Conservation (phyloP, 176 grass and related monocot species). For the Oryza punctata region DNA sequence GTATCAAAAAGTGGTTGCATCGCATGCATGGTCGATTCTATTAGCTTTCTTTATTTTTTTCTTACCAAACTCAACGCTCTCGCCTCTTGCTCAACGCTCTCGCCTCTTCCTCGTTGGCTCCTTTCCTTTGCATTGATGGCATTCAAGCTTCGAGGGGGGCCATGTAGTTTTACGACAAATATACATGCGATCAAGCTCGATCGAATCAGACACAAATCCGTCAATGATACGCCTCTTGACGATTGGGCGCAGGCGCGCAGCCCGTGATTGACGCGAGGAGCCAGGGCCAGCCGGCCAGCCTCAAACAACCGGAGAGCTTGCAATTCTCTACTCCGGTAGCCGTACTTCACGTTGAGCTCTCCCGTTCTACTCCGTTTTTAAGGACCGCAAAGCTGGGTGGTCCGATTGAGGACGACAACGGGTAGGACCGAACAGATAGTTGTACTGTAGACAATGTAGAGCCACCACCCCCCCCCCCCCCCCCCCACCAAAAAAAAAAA, state of each 20-base stretch:
- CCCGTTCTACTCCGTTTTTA: not conserved
- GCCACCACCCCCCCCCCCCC: too few relatives aligned
- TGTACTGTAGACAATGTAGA: too few relatives aligned
- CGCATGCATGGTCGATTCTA: not conserved
- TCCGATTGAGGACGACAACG: not conserved
- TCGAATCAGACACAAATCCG: not conserved
- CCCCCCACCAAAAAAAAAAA: too few relatives aligned
- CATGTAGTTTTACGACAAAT: not conserved
- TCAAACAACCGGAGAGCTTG: not conserved
- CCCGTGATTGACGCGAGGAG: not conserved
- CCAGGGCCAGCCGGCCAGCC: not conserved
- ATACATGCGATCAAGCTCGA: not conserved
- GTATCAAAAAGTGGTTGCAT: conserved; percentile 16
- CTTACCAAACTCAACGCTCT: conserved; percentile 5
- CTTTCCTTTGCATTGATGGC: conserved; percentile 5
- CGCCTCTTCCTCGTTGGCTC: not conserved
- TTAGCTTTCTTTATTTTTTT: not conserved
- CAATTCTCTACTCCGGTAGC: not conserved
- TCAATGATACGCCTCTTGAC: not conserved
- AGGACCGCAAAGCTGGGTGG: not conserved
- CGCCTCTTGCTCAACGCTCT: not conserved
- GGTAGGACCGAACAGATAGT: not conserved
- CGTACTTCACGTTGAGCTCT: not conserved
- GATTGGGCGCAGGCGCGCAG: not conserved
- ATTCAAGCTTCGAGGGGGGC: not conserved